These are phyloP conservation scores for Aspergillus pseudonomiae DNA, from an alignment of 2,329 filamentous ascomycete genomes.

Conservation along the genomic window DNA sequence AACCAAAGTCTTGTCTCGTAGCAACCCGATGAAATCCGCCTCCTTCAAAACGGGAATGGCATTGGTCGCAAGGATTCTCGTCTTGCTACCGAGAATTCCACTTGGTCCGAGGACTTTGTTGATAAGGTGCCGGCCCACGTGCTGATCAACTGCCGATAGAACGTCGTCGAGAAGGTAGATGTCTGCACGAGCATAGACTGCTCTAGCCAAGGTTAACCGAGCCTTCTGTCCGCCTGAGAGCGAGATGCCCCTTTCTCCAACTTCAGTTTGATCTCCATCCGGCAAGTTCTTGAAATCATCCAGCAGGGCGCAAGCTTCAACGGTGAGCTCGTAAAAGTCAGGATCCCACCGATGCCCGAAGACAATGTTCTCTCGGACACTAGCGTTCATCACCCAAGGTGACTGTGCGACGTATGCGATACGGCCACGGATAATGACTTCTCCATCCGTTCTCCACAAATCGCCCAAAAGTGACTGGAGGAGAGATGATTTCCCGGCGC, in stretches of 20 bases:
- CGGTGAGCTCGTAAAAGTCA: constrained; percentile 88
- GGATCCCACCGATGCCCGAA: constrained; percentile 95
- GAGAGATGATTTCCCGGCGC: constrained; percentile 90
- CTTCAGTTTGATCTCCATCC: constrained; percentile 94
- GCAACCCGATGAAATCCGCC: constrained; percentile 82
- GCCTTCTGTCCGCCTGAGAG: constrained; percentile 96
- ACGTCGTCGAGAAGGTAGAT: constrained; percentile 94
- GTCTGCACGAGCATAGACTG: constrained; percentile 95
- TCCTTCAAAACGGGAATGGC: constrained; percentile 88
- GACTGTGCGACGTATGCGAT: constrained; percentile 92
- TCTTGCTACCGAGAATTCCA: constrained; percentile 82
- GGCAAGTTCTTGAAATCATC: constrained; percentile 92
- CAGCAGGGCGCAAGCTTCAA: constrained; percentile 84
- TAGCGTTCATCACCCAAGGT: constrained; percentile 97
- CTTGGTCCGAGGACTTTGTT: constrained; percentile 87
- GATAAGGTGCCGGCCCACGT: constrained; percentile 92
- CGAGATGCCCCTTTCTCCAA: constrained; percentile 95
- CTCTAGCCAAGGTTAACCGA: constrained; percentile 84
- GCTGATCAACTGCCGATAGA: constrained; percentile 95
- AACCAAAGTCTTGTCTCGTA: constrained; percentile 79
- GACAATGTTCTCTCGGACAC: constrained; percentile 93
- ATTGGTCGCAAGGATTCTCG: constrained; percentile 90
- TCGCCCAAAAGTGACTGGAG: constrained; percentile 87
- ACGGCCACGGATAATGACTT: constrained; percentile 78
- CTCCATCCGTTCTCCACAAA: constrained; percentile 83